Evolutionary conservation across 2,329 filamentous ascomycete species (phyloP).

Genomic region (Ophioceras dolichostomum): DNA sequence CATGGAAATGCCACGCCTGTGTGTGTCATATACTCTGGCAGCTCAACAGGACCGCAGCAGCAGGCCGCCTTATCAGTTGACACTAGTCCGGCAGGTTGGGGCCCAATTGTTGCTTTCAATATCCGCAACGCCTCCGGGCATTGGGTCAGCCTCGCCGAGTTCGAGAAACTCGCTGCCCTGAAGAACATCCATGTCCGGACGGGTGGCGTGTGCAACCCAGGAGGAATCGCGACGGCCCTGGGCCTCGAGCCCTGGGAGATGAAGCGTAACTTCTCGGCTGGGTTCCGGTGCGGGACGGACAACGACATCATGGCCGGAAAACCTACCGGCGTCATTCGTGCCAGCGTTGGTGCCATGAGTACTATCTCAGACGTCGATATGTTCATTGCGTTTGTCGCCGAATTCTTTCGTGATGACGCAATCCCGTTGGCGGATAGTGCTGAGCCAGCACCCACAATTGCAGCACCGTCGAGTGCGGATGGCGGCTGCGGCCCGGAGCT

Average conservation of each 20-base stretch:
- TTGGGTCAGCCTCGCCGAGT: constrained; percentile 72
- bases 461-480: no score
- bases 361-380: constrained; percentile 58
- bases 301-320: constrained; percentile 74
- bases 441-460: no score
- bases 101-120: constrained; percentile 79
- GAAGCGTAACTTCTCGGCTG: constrained; percentile 70
- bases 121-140: constrained; percentile 53
- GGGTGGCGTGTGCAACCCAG: constrained; percentile 85
- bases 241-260: constrained; percentile 69
- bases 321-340: constrained; percentile 75
- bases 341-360: constrained; percentile 86
- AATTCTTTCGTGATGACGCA: constrained; percentile 46
- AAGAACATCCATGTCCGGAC: constrained; percentile 77
- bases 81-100: constrained; percentile 30
- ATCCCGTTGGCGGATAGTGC: no score
- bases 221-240: constrained; percentile 66
- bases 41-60: constrained; percentile 13
- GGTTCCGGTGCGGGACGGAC: constrained; percentile 73
- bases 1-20: constrained; percentile 59
- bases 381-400: constrained; percentile 59
- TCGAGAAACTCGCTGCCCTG: constrained; percentile 74
- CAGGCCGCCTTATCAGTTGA: no score
- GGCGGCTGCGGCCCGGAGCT: background rate
- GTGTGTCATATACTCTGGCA: constrained; percentile 52